Evolutionary conservation across 1,284 basidiomycete genomes (phyloP), one percentile per base, ranked within the genome.

Genomic region (Trametes pubescens): DNA sequence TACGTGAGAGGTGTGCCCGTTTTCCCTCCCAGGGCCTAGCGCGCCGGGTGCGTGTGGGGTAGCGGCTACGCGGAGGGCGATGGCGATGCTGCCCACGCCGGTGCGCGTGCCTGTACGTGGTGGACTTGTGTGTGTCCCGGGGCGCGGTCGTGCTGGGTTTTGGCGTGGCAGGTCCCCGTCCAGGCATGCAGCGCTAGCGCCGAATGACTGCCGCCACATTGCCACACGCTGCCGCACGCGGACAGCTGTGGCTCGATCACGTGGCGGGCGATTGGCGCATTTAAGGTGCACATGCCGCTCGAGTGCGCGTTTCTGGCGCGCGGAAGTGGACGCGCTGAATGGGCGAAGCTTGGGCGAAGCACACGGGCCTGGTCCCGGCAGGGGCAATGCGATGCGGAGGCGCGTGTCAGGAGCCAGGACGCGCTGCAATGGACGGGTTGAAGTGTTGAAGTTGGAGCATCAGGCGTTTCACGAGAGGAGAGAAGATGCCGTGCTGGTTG

Each of bases 1-100:
- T 92, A 75, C 68, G 87, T 74, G 22, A 55, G 52, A 55, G 40
- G 21, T 16, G 32, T 59, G 52, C 24, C 38, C 16, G 38, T 3
- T 3, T 32, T 51, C 26, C 37, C 43, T 38, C 40, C 49, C 26
- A 51, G 47, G 34, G 48, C 24, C 52, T 43, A 32, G 48, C 32
- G 29, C 54, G 49, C 54, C 22, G 29, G 52, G 38, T 48, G 48
- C 43, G 48, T 53, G 59, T 37, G 57, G 57, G 44, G 46, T 38
- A 56, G 44, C 52, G 32, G 44, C 51, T 34, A 43, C 47, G 38
- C 46, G 54, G 55, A 35, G 14, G 44, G 46, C 57, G 61, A 60
- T 60, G 54, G 44, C 53, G 56, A 44, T 47, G 48, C 55, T 24
- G 47, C 52, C 21, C 59, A 32, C 40, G 55, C 35, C 24, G 32